Evolutionary conservation across 495 filamentous ascomycete species (phyloP), one percentile per base, ranked within the genome.

Genomic region (Tuber borchii): DNA sequence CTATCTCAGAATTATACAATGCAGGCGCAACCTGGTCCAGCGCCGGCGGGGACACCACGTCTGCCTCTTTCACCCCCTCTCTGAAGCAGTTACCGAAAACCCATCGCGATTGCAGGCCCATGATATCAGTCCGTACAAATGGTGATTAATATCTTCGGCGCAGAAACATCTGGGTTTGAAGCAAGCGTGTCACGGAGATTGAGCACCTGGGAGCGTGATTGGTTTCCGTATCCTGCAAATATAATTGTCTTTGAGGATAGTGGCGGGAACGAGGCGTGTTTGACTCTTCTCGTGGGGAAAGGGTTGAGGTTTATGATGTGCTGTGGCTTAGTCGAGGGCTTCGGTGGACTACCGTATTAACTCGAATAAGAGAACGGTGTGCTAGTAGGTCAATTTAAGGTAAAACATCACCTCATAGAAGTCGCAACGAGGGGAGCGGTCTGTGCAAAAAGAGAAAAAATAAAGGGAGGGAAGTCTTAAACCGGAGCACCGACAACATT

Each of bases 141-240:
- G 1, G 75, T 72, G 34, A 77, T 71, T 0, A 74, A 12, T 72
- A 77, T 77, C 40, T 40, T 40, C 1, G 65, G n/a, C 26, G 72
- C 9, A n/a, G 51, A 61, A 3, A 26, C n/a, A 10, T 31, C 51
- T 3, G 43, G 68, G 44, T 16, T n/a, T 14, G 71, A 8, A 31
- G 72, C 19, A 61, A 77, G 39, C 34, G 61, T 46, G 72, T 77
- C 75, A 45, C 65, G 72, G 43, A 77, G 75, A 39, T 77, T 77
- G 61, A 77, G 75, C 2, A 73, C 75, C 70, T 77, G 75, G 14
- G 75, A 68, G 72, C 72, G 75, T 44, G 65, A 65, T 77, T 77
- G 75, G 72, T 77, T 77, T 42, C 75, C 75, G 17, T 77, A 77
- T 9, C 72, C 75, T 2, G 44, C 42, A 45, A 77, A 77, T 20